Evolutionary conservation across 2,329 filamentous ascomycete genomes (phyloP).

Genomic region (Hysterium pulicare): DNA sequence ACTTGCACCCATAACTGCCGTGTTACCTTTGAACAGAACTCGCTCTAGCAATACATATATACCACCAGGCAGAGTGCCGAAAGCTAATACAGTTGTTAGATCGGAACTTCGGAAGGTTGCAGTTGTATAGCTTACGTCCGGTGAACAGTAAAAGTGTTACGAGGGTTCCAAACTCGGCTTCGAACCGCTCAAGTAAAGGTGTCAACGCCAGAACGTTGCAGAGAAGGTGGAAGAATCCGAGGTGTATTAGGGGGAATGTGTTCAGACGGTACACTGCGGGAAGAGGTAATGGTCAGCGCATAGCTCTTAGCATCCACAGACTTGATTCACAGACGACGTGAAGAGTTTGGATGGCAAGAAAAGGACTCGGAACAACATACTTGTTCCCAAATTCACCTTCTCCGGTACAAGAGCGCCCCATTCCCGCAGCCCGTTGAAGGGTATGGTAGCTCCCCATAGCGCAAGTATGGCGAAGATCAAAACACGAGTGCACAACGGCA

Average conservation of each 20-base stretch:
- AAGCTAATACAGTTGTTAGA: slow-evolving; percentile 33
- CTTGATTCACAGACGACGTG: background rate
- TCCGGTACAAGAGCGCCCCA: slow-evolving; percentile 79
- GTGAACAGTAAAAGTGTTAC: slow-evolving; percentile 84
- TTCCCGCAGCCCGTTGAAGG: slow-evolving; percentile 67
- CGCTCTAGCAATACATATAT: slow-evolving; percentile 78
- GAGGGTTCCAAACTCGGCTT: slow-evolving; percentile 86
- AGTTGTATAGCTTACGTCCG: slow-evolving; percentile 64
- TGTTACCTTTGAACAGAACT: slow-evolving; percentile 67
- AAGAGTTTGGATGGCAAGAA: background rate
- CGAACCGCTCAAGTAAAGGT: slow-evolving; percentile 90
- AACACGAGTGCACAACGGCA: slow-evolving; percentile 82
- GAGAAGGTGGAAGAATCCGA: slow-evolving; percentile 73
- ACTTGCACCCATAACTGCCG: slow-evolving; percentile 75
- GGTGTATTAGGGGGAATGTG: slow-evolving; percentile 85
- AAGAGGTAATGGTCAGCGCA: background rate
- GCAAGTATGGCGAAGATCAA: slow-evolving; percentile 64
- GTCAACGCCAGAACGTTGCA: slow-evolving; percentile 77
- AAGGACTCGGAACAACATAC: slow-evolving; percentile 49
- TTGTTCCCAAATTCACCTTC: slow-evolving; percentile 66
- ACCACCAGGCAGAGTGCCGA: slow-evolving; percentile 65
- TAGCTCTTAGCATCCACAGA: background rate
- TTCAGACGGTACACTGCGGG: slow-evolving; percentile 82
- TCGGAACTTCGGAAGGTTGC: slow-evolving; percentile 45
- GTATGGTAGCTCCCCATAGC: slow-evolving; percentile 67